phyloP scores from a whole-genome alignment of 2,329 filamentous ascomycete species.

The Zopfia rhizophila region DNA sequence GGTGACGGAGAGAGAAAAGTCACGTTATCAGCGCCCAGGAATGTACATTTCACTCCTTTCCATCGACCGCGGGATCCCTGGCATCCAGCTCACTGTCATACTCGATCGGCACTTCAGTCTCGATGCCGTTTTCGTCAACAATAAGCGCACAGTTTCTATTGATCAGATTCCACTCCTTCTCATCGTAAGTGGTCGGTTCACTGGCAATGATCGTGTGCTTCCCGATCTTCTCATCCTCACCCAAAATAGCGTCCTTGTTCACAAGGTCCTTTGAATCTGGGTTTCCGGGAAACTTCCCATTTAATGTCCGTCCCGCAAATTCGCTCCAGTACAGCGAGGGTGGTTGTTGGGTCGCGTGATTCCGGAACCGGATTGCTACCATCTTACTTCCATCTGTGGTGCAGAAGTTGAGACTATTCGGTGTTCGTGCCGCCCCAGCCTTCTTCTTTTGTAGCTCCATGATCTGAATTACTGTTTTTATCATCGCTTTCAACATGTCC shows the following conservation, averaged over 20 bases:
- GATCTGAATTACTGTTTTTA: conserved; percentile 59
- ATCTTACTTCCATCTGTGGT: conserved; percentile 62
- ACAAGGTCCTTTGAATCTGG: conserved; percentile 53
- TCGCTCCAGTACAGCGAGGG: conserved; percentile 63
- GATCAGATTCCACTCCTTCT: conserved; percentile 63
- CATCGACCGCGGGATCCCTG: conserved; percentile 39
- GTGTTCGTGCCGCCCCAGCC: conserved; percentile 53
- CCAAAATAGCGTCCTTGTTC: conserved; percentile 48
- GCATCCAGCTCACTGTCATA: conserved; percentile 55
- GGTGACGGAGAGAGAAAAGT: too few relatives aligned
- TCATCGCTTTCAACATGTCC: conserved; percentile 59
- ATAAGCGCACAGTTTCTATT: conserved; percentile 58
- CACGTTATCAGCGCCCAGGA: too few relatives aligned
- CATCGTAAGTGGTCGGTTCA: conserved; percentile 65
- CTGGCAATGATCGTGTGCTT: conserved; percentile 65
- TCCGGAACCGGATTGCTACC: conserved; percentile 63
- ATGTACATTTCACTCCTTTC: conserved; percentile 1
- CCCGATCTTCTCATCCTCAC: conserved; percentile 56
- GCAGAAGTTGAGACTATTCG: conserved; percentile 64
- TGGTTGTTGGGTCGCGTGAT: conserved; percentile 62
- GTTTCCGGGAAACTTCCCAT: conserved; percentile 63
- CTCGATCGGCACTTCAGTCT: conserved; percentile 47
- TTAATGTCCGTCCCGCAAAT: conserved; percentile 62
- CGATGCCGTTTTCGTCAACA: conserved; percentile 54
- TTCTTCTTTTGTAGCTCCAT: conserved; percentile 57